Conservation (phyloP, 2,329 filamentous ascomycete species). For the Fusarium ramigenum region DNA sequence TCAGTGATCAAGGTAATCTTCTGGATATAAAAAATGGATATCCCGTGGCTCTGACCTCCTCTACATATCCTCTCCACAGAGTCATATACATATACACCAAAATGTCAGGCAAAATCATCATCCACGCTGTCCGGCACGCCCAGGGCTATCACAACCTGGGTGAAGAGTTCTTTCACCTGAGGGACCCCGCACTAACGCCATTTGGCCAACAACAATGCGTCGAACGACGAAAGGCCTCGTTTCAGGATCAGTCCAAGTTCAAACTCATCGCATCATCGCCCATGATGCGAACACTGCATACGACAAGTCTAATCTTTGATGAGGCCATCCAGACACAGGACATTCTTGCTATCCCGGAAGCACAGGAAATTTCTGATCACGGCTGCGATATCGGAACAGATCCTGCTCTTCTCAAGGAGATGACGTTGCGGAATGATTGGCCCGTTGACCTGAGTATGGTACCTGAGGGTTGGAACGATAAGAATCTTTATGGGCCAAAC, state of each 20-base stretch:
- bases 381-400: slow-evolving; percentile 23
- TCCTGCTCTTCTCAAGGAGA: neutral
- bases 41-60: neutral
- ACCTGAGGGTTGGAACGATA: slow-evolving; percentile 14
- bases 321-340: slow-evolving; percentile 11
- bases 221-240: slow-evolving; percentile 21
- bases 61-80: neutral
- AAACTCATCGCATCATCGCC: slow-evolving; percentile 26
- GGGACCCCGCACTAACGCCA: slow-evolving; percentile 29
- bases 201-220: slow-evolving; percentile 28
- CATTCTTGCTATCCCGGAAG: slow-evolving; percentile 29
- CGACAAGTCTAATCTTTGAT: slow-evolving; percentile 15
- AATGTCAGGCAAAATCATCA: slow-evolving; percentile 20
- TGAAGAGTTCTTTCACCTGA: slow-evolving; percentile 28
- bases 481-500: slow-evolving; percentile 25
- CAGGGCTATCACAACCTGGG: slow-evolving; percentile 34
- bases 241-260: slow-evolving; percentile 31
- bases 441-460: slow-evolving; percentile 28
- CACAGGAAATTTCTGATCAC: slow-evolving; percentile 32
- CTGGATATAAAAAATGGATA: neutral
- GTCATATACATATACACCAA: neutral
- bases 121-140: slow-evolving; percentile 29
- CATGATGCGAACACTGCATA: slow-evolving; percentile 23
- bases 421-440: slow-evolving; percentile 5
- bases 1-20: neutral